Percentiles rank a stretch among this genome's conserved stretches.
These are phyloP conservation scores for Plasmodium knowlesi DNA, from an alignment of 169 alveolate species.

Conservation along the genomic window DNA sequence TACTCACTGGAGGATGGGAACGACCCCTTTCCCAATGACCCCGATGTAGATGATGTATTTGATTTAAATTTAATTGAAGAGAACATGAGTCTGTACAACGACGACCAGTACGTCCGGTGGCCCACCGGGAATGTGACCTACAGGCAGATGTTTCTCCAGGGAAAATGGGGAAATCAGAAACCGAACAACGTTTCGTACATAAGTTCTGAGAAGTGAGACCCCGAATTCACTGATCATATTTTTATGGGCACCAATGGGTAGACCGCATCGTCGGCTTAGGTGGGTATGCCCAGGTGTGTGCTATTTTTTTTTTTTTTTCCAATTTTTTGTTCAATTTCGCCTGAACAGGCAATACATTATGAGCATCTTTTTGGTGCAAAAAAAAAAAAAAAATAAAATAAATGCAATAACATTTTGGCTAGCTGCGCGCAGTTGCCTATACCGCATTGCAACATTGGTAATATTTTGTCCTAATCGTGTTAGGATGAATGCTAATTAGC, in stretches of 20 bases:
- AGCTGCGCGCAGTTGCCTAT: not conserved
- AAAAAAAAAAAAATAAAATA: too few species aligned
- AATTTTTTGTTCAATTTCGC: conserved; percentile 21
- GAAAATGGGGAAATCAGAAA: conserved; percentile 72
- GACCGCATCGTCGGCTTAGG: not conserved
- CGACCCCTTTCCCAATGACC: conserved; percentile 89
- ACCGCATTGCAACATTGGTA: not conserved
- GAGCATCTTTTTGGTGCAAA: not conserved
- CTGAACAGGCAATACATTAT: not conserved
- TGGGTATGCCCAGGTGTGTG: not conserved
- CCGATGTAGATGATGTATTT: conserved; percentile 91
- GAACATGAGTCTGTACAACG: conserved; percentile 89
- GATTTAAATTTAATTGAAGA: conserved; percentile 86
- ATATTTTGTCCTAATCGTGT: not conserved
- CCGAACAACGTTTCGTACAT: not conserved
- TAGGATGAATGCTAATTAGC: not conserved
- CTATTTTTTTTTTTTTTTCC: not conserved
- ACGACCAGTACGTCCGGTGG: conserved; percentile 88
- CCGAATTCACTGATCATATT: not conserved
- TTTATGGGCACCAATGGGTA: not conserved
- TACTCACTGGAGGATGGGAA: conserved; percentile 89
- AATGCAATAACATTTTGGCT: not conserved
- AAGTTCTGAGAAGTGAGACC: conserved; percentile 1
- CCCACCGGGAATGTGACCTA: conserved; percentile 88
- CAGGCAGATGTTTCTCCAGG: conserved; percentile 84